Base-by-base conservation (phyloP, 805 yeast genomes). In the Lipomyces japonicus region DNA sequence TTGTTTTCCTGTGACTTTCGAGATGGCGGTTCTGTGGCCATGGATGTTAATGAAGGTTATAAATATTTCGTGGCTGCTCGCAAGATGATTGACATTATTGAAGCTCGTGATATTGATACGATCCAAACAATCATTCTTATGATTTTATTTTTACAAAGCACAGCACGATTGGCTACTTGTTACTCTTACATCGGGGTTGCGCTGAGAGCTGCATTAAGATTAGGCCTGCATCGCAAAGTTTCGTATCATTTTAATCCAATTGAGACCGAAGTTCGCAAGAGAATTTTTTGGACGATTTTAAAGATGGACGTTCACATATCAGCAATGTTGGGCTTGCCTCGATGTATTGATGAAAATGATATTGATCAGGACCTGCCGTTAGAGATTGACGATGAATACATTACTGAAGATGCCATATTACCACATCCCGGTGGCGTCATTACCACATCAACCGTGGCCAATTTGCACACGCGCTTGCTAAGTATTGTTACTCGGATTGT, bases 111-210 rank as follows among this genome's bases (percentile, higher is more conserved):
- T 65, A 76, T 85, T 4, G 81, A 79, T 58, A 82, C 93, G 9
- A 86, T 88, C 53, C 95, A 88, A 68, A 82, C 96, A 0, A 76
- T 88, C 48, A 87, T 89, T 30, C 86, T 87, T 90, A 73, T 89
- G 76, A 82, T 86, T 21, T 73, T 88, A 56, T 89, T 86, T 67
- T 69, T 89, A 42, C 96, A 89, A 67, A 87, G 95, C 63, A 84
- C 95, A 2, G 95, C 96, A 0, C 75, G 93, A 57, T 71, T 89
- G 49, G 82, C 91, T 0, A 84, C 95, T 0, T 87, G 96, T 65
- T 88, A 89, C 65, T 82, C 95, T 0, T 89, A 87, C 65, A 85
- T 88, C 55, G 96, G 96, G 5, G 82, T 87, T 46, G 96, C 95
- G 0, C 68, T 88, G 41, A 71, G 96, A 63, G 80, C 90, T 22